Conservation (phyloP, 1,284 basidiomycete species). For the Fomitopsis palustris region DNA sequence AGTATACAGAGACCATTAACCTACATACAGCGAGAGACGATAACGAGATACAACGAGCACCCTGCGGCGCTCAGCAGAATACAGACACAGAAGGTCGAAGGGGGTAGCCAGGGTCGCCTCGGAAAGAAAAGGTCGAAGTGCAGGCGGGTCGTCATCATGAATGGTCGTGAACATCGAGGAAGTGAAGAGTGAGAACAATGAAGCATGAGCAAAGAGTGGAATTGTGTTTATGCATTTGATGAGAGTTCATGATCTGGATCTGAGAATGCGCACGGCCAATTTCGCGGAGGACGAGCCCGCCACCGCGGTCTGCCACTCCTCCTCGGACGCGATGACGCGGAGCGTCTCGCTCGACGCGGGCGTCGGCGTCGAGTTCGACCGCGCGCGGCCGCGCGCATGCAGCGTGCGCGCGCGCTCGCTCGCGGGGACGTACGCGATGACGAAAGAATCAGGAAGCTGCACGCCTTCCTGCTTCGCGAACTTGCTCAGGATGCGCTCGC, state of each 20-base stretch:
- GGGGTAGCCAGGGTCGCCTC: not conserved
- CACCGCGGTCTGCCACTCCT: constrained; percentile 38
- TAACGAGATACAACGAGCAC: not conserved
- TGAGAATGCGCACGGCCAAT: constrained; percentile 30
- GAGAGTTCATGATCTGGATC: constrained; percentile 20
- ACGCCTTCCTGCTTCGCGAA: constrained; percentile 57
- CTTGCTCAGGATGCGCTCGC: constrained; percentile 56
- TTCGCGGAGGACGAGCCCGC: constrained; percentile 26
- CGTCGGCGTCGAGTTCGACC: constrained; percentile 37
- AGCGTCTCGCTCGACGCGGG: constrained; percentile 24
- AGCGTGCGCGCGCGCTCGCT: constrained; percentile 4
- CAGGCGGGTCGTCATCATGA: constrained; percentile 12
- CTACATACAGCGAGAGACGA: constrained; percentile 4
- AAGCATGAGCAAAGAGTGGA: constrained; percentile 20
- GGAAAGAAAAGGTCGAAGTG: not conserved
- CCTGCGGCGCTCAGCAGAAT: constrained; percentile 1
- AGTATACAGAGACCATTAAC: not conserved
- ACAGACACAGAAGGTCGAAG: constrained; percentile 4
- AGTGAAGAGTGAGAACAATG: constrained; percentile 7
- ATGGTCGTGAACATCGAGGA: constrained; percentile 18
- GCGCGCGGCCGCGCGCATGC: constrained; percentile 21
- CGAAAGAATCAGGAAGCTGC: constrained; percentile 48
- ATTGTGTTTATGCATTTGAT: constrained; percentile 29
- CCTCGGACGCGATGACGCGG: constrained; percentile 34
- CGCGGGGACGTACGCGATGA: constrained; percentile 41